Evolutionary conservation across 805 yeast species (phyloP).

Genomic region (Peterozyma toletana): DNA sequence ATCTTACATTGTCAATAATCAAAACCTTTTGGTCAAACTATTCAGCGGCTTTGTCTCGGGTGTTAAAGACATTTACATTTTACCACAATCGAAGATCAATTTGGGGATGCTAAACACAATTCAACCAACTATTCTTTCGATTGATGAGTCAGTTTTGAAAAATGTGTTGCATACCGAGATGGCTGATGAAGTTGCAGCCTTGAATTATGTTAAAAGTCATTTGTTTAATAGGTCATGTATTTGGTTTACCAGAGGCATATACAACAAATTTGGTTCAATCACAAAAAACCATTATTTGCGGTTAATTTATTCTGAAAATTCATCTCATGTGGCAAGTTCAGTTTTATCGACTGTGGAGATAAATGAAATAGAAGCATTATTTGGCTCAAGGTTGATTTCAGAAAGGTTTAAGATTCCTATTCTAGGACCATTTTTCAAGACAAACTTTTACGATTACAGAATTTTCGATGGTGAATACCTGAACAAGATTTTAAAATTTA

Average conservation of each 20-base stretch:
- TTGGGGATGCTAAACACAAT: conserved; percentile 6
- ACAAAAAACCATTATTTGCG: conserved; percentile 23
- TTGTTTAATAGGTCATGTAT: conserved; percentile 28
- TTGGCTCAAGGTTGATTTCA: conserved; percentile 42
- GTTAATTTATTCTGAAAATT: conserved; percentile 31
- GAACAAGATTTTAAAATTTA: conserved; percentile 1
- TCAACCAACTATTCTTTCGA: conserved; percentile 25
- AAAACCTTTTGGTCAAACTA: conserved; percentile 27
- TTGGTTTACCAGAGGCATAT: conserved; percentile 43
- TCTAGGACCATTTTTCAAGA: conserved; percentile 51
- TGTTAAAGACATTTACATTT: conserved; percentile 17
- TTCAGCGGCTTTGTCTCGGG: conserved; percentile 31
- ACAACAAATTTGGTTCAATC: conserved; percentile 25
- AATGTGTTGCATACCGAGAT: conserved; percentile 14
- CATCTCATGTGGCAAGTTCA: conserved; percentile 11
- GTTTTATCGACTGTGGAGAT: conserved; percentile 9
- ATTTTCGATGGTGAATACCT: conserved; percentile 24
- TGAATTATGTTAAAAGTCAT: conserved; percentile 14
- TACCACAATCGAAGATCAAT: conserved; percentile 13
- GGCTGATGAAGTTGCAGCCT: conserved; percentile 7
- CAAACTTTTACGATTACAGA: conserved; percentile 60
- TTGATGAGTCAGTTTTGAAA: conserved; percentile 17
- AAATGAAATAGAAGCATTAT: conserved; percentile 35
- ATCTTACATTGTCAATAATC: conserved; percentile 6
- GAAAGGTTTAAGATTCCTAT: conserved; percentile 40